phyloP scores from a whole-genome alignment of 768 basidiomycete genomes.

The Fomitopsis serialis region DNA sequence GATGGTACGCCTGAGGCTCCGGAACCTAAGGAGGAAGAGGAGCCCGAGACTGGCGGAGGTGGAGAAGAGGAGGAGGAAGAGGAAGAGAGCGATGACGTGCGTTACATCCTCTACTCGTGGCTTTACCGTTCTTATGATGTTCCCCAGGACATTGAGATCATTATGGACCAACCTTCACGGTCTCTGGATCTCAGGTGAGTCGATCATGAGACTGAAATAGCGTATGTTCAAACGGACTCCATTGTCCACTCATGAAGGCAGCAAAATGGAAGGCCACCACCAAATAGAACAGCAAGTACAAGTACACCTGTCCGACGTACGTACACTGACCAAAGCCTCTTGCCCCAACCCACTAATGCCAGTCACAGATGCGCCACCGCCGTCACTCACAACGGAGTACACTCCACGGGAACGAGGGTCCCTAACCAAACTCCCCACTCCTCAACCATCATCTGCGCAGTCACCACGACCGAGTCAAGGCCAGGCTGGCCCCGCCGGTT shows the following conservation, averaged over 20 bases:
- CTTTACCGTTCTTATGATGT: not conserved
- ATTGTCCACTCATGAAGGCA: not conserved
- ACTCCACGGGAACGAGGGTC: slow-evolving; percentile 64
- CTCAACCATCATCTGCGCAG: slow-evolving; percentile 19
- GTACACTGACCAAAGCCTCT: not conserved
- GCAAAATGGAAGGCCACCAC: slow-evolving; percentile 31
- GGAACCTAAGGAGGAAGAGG: slow-evolving; percentile 21
- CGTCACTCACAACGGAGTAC: slow-evolving; percentile 78
- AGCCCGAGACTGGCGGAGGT: slow-evolving; percentile 25
- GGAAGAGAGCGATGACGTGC: slow-evolving; percentile 42
- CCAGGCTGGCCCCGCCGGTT: slow-evolving; percentile 16
- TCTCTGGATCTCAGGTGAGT: slow-evolving; percentile 71
- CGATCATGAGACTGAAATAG: not conserved
- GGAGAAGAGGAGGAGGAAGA: slow-evolving; percentile 33
- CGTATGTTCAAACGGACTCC: slow-evolving; percentile 1
- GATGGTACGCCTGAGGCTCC: slow-evolving; percentile 19
- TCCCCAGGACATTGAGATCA: slow-evolving; percentile 80
- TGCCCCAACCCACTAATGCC: not conserved
- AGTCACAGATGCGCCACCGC: slow-evolving; percentile 43
- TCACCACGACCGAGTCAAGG: slow-evolving; percentile 14
- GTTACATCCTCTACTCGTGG: not conserved
- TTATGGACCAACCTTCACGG: slow-evolving; percentile 73
- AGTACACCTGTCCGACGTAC: slow-evolving; percentile 25
- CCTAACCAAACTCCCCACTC: slow-evolving; percentile 28
- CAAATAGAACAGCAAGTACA: slow-evolving; percentile 26